A percentile compares a stretch with the other conserved stretches of the same genome.
These are phyloP conservation scores for Amanita fuliginea DNA, from an alignment of 768 basidiomycete species.

Conservation along the genomic window DNA sequence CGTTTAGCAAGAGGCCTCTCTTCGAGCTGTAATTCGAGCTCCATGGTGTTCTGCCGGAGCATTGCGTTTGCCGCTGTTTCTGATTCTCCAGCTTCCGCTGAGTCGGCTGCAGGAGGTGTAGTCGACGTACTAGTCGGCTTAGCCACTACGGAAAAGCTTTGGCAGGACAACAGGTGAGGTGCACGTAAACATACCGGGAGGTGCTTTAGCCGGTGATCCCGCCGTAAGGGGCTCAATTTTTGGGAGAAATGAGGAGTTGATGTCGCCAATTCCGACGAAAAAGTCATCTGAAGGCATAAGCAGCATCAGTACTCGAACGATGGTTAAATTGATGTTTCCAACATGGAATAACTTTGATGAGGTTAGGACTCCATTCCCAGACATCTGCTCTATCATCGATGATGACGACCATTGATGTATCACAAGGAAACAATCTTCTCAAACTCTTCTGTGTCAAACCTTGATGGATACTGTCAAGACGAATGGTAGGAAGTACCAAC, in stretches of 20 bases:
- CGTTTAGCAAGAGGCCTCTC: constrained; percentile 81
- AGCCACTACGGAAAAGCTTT: neutral
- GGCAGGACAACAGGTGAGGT: neutral
- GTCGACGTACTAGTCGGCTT: constrained; percentile 7
- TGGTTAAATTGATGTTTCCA: constrained; percentile 12
- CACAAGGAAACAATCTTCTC: constrained; percentile 88
- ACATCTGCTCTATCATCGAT: constrained; percentile 98
- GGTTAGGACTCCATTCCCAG: constrained; percentile 96
- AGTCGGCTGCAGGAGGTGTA: constrained; percentile 12
- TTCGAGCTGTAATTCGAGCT: constrained; percentile 76
- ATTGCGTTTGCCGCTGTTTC: constrained; percentile 42
- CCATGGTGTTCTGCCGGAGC: constrained; percentile 59
- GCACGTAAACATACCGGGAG: constrained; percentile 9
- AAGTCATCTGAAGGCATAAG: constrained; percentile 65
- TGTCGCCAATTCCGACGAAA: constrained; percentile 96
- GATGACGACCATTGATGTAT: constrained; percentile 97
- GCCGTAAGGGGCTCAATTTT: constrained; percentile 52
- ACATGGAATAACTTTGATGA: constrained; percentile 97
- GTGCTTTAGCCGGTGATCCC: constrained; percentile 17
- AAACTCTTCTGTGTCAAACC: constrained; percentile 89
- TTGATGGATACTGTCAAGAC: constrained; percentile 17
- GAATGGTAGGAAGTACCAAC: neutral
- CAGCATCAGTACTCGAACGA: neutral
- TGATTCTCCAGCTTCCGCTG: constrained; percentile 28
- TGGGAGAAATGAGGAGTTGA: constrained; percentile 90